Evolutionary conservation across 2,329 filamentous ascomycete species (phyloP), one percentile per base, ranked within the genome.

Genomic region (Nothopassalora personata): DNA sequence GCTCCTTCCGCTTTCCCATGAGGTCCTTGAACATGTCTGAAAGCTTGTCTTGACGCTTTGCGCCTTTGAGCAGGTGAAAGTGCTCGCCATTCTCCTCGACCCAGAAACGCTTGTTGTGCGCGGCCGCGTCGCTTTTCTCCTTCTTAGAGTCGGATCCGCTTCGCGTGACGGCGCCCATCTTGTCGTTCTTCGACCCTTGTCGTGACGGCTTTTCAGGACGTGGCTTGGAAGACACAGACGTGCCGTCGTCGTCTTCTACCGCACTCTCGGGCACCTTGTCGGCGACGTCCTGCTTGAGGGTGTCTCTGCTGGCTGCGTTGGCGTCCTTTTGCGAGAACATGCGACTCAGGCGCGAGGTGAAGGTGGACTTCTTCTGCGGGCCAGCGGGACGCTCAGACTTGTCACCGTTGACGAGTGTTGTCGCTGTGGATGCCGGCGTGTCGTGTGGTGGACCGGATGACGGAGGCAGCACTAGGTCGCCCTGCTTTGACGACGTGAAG

Each of bases 21-120:
- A 97, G 83, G 66, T 88, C 87, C 67, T 91, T 88, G 75, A 96
- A 88, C 85, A 97, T 90, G 73, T 95, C 91, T 19, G 89, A 88
- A 57, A 99, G 81, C 77, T 97, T 97, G 76, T 99, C 93, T 74
- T 99, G 93, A 58, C 94, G 85, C 72, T 90, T 91, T 61, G 90
- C 89, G 62, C 90, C 92, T 77, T 90, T 94, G 64, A 99, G 85
- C 68, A 90, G 85, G 73, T 99, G 94, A 69, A 89, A 87, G 70
- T 99, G 94, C 36, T 86, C 83, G 64, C 90, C 89, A 63, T 87
- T 82, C 1, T 83, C 76, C 52, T 81, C 76, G 23, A 80, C 62
- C 73, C 85, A 84, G 71, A 86, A 88, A 39, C 85, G 74, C 64
- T 69, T 71, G 1, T 66, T 65, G 34, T 63, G 57, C 27, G 63